Evolutionary conservation across 1,284 basidiomycete genomes (phyloP), one percentile per base, ranked within the genome.

Genomic region (Exsudoporus floridanus): DNA sequence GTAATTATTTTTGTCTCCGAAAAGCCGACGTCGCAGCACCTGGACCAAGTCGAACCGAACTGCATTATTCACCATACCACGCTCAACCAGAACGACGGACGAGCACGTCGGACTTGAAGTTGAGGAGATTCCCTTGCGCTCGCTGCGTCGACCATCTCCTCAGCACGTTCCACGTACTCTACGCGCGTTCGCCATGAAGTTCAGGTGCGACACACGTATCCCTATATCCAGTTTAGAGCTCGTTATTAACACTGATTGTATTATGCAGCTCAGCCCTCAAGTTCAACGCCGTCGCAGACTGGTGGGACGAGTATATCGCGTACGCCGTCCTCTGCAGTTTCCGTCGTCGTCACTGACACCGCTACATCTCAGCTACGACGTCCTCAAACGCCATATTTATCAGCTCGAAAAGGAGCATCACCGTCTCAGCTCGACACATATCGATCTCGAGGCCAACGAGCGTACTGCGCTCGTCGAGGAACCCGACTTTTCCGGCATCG

Each of bases 301-400:
- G 95, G 94, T 90, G 89, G 82, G 90, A 94, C 63, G 85, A 94
- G 59, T 98, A 98, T 68, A 88, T 98, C 56, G 82, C 85, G 83
- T 92, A 64, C 59, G 87, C 54, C 33, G 8, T 45, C 19, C 9
- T 3, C 10, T 0, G 16, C 34, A 2, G 25, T 14, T 12, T 33
- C 12, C 10, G 8, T 14, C 23, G 9, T 25, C 13, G 7, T 7
- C 5, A 7, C 21, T 35, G 40, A 18, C 16, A 12, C 30, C 4
- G 10, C 18, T 10, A 1, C 28, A 10, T 13, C 28, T 23, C 74
- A 88, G 92, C 41, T 95, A 95, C 66, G 92, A 92, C 63, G 76
- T 84, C 0, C 77, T 97, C 61, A 97, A 96, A 75, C 93, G 92
- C 66, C 83, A 83, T 60, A 84, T 92, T 51, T 90, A 93, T 73